Percentiles rank a stretch among this genome's conserved stretches.
Evolutionary conservation across 2,329 filamentous ascomycete genomes (phyloP).

Genomic region (Hypoxylon sp.): DNA sequence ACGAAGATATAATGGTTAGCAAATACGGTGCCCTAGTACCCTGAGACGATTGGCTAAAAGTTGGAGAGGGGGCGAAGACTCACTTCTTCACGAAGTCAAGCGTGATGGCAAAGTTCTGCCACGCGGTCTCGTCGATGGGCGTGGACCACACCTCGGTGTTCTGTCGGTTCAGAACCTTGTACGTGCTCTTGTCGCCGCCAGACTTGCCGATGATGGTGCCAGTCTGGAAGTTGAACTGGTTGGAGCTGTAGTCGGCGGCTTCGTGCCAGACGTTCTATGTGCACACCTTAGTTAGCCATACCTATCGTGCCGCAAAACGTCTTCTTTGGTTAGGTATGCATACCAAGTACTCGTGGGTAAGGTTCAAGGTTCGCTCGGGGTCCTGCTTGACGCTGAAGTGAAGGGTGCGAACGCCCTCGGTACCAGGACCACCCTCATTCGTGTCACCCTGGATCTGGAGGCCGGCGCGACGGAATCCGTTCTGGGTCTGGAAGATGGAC

Average conservation of each 20-base stretch:
- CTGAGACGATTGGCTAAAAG: not conserved
- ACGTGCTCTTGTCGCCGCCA: conserved; percentile 50
- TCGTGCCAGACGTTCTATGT: conserved; percentile 48
- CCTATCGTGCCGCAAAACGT: not conserved
- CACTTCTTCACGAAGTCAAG: conserved; percentile 65
- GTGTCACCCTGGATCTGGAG: conserved; percentile 54
- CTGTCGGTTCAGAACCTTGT: conserved; percentile 52
- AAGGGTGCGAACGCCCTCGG: conserved; percentile 43
- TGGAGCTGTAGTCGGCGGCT: conserved; percentile 42
- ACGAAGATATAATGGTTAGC: no score
- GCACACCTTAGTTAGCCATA: not conserved
- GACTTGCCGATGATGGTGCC: conserved; percentile 49
- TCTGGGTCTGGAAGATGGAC: conserved; percentile 56
- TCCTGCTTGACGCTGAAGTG: conserved; percentile 47
- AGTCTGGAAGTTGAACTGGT: conserved; percentile 49
- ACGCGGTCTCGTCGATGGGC: conserved; percentile 54
- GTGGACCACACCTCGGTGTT: conserved; percentile 53
- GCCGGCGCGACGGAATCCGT: conserved; percentile 56
- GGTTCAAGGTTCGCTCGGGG: conserved; percentile 41
- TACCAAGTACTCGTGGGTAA: conserved; percentile 48
- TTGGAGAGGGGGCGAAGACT: conserved; percentile 32
- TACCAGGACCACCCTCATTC: conserved; percentile 51
- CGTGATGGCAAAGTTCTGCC: conserved; percentile 69
- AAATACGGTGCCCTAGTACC: not conserved
- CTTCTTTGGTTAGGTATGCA: not conserved